Evolutionary conservation across 2,329 filamentous ascomycete species (phyloP).

Genomic region (Fusarium newnesense): DNA sequence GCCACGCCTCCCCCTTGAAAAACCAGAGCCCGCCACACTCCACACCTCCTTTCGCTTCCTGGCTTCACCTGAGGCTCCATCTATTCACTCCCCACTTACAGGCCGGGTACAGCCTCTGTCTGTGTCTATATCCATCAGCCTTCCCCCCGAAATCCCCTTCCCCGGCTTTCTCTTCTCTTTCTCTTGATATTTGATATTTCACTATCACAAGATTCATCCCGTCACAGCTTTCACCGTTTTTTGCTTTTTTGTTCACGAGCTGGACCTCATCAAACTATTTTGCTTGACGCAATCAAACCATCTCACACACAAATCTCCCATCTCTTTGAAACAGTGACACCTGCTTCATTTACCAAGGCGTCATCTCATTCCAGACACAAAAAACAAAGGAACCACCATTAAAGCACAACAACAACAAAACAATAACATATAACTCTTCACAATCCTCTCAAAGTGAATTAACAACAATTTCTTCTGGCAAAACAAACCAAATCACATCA

Average conservation of each 20-base stretch:
- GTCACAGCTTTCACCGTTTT: constrained; percentile 3
- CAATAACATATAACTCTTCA: constrained; percentile 11
- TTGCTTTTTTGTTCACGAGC: constrained; percentile 20
- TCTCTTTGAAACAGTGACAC: constrained; percentile 15
- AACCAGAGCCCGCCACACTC: constrained; percentile 9
- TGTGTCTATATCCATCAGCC: constrained; percentile 36
- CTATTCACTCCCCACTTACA: constrained; percentile 19
- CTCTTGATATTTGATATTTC: background rate
- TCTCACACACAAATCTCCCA: background rate
- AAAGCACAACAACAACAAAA: constrained; percentile 4
- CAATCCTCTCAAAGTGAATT: constrained; percentile 2
- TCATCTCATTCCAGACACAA: constrained; percentile 25
- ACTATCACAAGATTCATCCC: background rate
- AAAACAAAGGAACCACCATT: constrained; percentile 24
- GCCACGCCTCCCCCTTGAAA: constrained; percentile 6
- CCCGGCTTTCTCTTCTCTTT: constrained; percentile 8
- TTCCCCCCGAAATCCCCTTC: constrained; percentile 30
- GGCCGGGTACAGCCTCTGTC: constrained; percentile 19
- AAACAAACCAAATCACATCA: background rate
- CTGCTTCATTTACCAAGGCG: constrained; percentile 34
- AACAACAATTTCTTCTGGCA: background rate
- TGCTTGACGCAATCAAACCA: constrained; percentile 37
- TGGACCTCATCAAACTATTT: constrained; percentile 30
- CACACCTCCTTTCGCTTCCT: constrained; percentile 6
- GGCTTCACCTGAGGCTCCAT: constrained; percentile 35